These are phyloP conservation scores for Ceratocystis ficicola DNA, from an alignment of 2,329 filamentous ascomycete species.

Conservation along the genomic window DNA sequence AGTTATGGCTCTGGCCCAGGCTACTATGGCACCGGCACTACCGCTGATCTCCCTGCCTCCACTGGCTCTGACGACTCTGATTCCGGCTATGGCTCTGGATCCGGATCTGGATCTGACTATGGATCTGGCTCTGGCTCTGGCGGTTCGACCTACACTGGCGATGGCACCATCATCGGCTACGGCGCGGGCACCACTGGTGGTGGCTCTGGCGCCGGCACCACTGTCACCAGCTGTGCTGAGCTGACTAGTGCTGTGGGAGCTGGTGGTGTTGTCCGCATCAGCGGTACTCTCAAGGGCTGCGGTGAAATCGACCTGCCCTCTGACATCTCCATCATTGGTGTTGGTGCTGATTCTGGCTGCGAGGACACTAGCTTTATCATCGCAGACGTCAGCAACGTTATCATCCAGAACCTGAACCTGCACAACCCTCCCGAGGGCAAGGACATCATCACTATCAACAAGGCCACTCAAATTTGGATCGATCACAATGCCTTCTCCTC, in stretches of 20 bases:
- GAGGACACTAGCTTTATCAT: conserved; percentile 38
- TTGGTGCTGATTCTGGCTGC: conserved; percentile 33
- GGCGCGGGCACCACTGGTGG: conserved; percentile 36
- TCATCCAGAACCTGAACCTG: conserved; percentile 45
- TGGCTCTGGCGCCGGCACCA: conserved; percentile 34
- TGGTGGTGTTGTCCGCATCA: conserved; percentile 36
- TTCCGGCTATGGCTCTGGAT: no score
- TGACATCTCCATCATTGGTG: conserved; percentile 42
- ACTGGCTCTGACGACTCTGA: not conserved
- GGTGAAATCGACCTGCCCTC: conserved; percentile 36
- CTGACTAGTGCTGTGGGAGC: conserved; percentile 31
- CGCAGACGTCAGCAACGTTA: conserved; percentile 40
- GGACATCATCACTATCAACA: conserved; percentile 41
- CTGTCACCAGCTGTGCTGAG: conserved; percentile 35
- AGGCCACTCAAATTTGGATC: conserved; percentile 38
- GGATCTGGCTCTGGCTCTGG: not conserved
- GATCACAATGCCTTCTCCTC: conserved; percentile 35
- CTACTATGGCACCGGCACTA: not conserved
- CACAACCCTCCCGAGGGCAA: conserved; percentile 37
- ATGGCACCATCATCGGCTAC: conserved; percentile 27
- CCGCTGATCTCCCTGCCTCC: not conserved
- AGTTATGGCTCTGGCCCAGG: no score
- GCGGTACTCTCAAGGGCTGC: conserved; percentile 34
- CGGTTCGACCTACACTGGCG: not conserved
- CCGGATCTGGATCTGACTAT: no score